These are phyloP conservation scores for Elsinoe perseae DNA, from an alignment of 2,329 filamentous ascomycete species.

Conservation along the genomic window DNA sequence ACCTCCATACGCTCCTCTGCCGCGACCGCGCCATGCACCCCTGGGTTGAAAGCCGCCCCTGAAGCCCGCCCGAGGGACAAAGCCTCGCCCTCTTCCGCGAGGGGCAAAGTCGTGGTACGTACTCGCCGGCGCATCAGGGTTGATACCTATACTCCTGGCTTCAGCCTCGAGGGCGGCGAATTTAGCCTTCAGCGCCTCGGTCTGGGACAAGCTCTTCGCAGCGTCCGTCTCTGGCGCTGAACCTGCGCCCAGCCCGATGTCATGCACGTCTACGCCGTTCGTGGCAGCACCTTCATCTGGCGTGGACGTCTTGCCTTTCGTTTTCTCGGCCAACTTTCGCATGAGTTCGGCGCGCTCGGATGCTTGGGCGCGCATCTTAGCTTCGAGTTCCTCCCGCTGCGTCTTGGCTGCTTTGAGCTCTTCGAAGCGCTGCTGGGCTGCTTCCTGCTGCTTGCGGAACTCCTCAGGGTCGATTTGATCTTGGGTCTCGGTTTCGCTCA, in stretches of 20 bases:
- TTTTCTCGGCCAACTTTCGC: slow-evolving; percentile 44
- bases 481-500: slow-evolving; percentile 22
- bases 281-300: slow-evolving; percentile 18
- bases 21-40: slow-evolving; percentile 38
- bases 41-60: slow-evolving; percentile 36
- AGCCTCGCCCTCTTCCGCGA: slow-evolving; percentile 34
- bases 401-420: slow-evolving; percentile 58
- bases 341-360: slow-evolving; percentile 58
- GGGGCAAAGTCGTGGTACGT: slow-evolving; percentile 29
- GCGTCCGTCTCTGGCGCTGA: slow-evolving; percentile 21
- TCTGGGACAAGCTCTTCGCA: slow-evolving; percentile 40
- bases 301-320: slow-evolving; percentile 24
- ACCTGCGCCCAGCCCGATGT: slow-evolving; percentile 17
- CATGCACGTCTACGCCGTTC: slow-evolving; percentile 5
- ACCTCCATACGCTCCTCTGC: slow-evolving; percentile 35
- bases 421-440: slow-evolving; percentile 61
- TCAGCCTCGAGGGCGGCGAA: slow-evolving; percentile 66
- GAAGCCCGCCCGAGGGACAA: slow-evolving; percentile 31
- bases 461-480: slow-evolving; percentile 60
- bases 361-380: slow-evolving; percentile 54
- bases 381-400: slow-evolving; percentile 56
- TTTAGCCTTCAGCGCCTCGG: slow-evolving; percentile 61
- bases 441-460: slow-evolving; percentile 59
- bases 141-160: slow-evolving; percentile 60
- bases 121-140: slow-evolving; percentile 44